Base-by-base conservation (phyloP, 768 basidiomycete species). In the Leccinellum rugosiceps region DNA sequence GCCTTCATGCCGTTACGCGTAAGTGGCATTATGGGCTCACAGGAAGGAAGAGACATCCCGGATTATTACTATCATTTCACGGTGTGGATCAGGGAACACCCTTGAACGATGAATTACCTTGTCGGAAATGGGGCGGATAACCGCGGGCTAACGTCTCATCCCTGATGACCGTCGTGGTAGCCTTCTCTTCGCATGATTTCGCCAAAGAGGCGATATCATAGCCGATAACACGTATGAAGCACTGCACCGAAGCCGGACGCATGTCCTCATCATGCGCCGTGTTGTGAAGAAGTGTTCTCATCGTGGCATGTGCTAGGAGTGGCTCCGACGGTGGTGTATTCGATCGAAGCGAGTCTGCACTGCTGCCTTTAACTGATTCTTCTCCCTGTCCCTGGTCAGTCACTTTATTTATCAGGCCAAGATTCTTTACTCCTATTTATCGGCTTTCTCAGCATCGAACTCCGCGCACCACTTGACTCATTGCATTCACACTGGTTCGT, bases 51-150 rank as follows among this genome's bases (percentile, higher is more conserved):
- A 35, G 21, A 45, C 25, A 38, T 52, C 49, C 21, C 23, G 21
- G 11, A 19, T 52, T 17, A 32, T 44, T 43, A 28, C 48, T 52
- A 41, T 50, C 38, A 48, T 55, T 34, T 59, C 28, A 31, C 43
- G 28, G 49, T 57, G 61, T 58, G 64, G 63, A 67, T 67, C 58
- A 53, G 57, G 66, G 58, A 59, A 44, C 8, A 52, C 50, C 53
- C 54, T 53, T 38, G 41, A 52, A 46, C n/a, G 23, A 56, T 55
- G 49, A 52, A 51, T 43, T 30, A 17, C 23, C 26, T 44, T 43
- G 48, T 59, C 47, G 56, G 55, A 56, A 30, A 52, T 30, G 50
- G 30, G 41, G n/a, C 26, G 38, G 53, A 58, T 47, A 11, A 56
- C 66, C 67, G 57, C 65, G 62, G 65, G 50, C 46, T 19, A 45